Percentiles rank a stretch among this genome's conserved stretches.
Evolutionary conservation across 2,329 filamentous ascomycete species (phyloP).

Genomic region (Pseudocercospora fijiensis): DNA sequence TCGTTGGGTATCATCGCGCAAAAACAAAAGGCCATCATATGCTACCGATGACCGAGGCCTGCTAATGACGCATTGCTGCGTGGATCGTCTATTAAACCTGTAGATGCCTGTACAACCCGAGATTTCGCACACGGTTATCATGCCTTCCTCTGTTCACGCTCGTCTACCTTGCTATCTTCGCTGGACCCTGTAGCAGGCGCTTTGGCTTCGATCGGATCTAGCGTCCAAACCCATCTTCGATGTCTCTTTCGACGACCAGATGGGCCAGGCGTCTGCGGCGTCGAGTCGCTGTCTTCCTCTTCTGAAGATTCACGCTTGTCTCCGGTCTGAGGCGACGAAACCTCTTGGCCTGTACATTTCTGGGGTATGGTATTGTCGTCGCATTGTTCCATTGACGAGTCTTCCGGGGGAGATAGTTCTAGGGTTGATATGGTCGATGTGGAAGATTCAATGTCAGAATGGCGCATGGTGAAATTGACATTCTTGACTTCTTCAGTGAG

Average conservation of each 20-base stretch:
- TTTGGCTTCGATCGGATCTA: constrained; percentile 30
- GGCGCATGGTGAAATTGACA: constrained; percentile 54
- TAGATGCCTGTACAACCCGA: not conserved
- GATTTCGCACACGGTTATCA: not conserved
- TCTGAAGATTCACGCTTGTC: constrained; percentile 51
- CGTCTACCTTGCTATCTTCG: not conserved
- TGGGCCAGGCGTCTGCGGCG: constrained; percentile 52
- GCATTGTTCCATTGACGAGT: constrained; percentile 6
- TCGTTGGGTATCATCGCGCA: constrained; percentile 8
- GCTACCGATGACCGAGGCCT: not conserved
- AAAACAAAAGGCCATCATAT: constrained; percentile 5
- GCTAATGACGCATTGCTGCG: not conserved
- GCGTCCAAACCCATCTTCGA: constrained; percentile 59
- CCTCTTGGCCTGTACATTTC: not conserved
- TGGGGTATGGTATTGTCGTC: not conserved
- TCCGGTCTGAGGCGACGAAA: constrained; percentile 26
- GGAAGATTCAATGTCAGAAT: constrained; percentile 54
- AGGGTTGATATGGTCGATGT: constrained; percentile 36
- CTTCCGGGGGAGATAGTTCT: constrained; percentile 26
- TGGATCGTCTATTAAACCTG: not conserved
- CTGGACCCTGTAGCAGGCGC: not conserved
- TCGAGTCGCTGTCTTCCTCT: constrained; percentile 48
- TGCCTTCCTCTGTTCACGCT: constrained; percentile 1
- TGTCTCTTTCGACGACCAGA: constrained; percentile 55
- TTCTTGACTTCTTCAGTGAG: constrained; percentile 61